These are phyloP conservation scores for Erigeron philadelphicus DNA, from an alignment of 140 eudicot species.

Conservation along the genomic window DNA sequence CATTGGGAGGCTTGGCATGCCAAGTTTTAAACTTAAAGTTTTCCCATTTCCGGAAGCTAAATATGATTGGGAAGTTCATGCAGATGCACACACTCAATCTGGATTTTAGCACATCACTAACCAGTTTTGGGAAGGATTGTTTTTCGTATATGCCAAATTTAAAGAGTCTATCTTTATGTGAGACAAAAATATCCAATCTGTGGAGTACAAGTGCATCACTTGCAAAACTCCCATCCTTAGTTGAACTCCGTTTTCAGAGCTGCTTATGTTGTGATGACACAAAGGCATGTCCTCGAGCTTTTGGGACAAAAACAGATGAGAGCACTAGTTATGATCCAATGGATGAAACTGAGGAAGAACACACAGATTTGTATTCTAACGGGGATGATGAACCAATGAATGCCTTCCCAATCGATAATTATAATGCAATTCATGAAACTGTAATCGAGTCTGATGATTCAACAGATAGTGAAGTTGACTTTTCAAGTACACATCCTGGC, in stretches of 20 bases:
- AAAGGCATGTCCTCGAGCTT: constrained; percentile 42
- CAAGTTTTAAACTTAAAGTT: constrained; percentile 56
- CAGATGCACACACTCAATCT: constrained; percentile 66
- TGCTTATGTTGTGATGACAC: constrained; percentile 45
- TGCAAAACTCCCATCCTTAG: constrained; percentile 55
- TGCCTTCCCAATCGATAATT: constrained; percentile 26
- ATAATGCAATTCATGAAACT: constrained; percentile 34
- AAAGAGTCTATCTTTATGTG: constrained; percentile 74
- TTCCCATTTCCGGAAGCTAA: constrained; percentile 82
- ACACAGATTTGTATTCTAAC: constrained; percentile 18
- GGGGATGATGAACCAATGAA: constrained; percentile 38
- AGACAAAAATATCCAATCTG: constrained; percentile 64
- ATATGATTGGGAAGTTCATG: constrained; percentile 62
- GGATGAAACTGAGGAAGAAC: constrained; percentile 27
- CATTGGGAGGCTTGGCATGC: constrained; percentile 64
- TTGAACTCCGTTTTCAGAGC: constrained; percentile 85
- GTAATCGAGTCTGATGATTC: constrained; percentile 43
- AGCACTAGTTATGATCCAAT: constrained; percentile 29
- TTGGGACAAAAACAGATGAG: constrained; percentile 26
- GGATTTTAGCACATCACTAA: constrained; percentile 86
- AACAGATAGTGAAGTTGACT: constrained; percentile 68
- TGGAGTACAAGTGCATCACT: constrained; percentile 89
- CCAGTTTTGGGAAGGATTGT: constrained; percentile 72
- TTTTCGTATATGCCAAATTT: constrained; percentile 77
- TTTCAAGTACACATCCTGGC: constrained; percentile 43